Base-by-base conservation (phyloP, 768 basidiomycete species). In the Xerocomus spinulosus region DNA sequence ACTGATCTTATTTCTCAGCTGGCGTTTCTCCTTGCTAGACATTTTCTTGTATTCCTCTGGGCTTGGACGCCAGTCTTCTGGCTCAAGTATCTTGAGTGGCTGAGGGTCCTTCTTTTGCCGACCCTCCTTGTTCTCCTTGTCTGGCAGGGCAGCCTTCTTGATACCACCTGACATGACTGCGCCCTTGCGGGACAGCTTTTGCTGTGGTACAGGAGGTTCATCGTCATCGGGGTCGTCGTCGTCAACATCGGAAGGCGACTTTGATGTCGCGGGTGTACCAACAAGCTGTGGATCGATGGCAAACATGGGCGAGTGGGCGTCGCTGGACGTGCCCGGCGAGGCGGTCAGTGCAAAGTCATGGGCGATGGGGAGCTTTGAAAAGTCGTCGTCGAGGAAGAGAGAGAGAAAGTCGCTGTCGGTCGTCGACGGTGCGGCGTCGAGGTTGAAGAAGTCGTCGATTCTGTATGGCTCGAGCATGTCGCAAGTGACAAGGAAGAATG, bases 21-120 rank as follows among this genome's bases (percentile, higher is more conserved):
- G 95, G 9, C 96, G 73, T 69, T 98, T 98, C 73, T 98, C 94
- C 71, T 95, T 97, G 60, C 83, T 86, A 5, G 82, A 82, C 80
- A 99, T 87, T 68, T 92, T 97, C 63, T 89, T 85, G 72, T 97
- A 96, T 52, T 93, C 92, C 55, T 96, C 95, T 1, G 92, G 86
- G 4, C 82, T 78, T 8, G 90, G 91, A 41, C 89, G 78, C 87
- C 89, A 91, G 56, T 92, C 87, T 26, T 85, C 85, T 14, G 82
- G 68, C 53, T 60, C 68, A 38, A 46, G 62, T 18, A 56, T 57
- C 56, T 6, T 59, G 42, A 56, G 60, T 3, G 54, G 46, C 0
- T 44, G 15, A 0, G 49, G 21, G 67, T 80, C 62, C 53, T 62
- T 67, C n/a, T 55, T 56, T 0, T 43, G 9, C 44, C 42, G 58